Evolutionary conservation across 2,329 filamentous ascomycete species (phyloP).

Genomic region (Fusarium sp.): DNA sequence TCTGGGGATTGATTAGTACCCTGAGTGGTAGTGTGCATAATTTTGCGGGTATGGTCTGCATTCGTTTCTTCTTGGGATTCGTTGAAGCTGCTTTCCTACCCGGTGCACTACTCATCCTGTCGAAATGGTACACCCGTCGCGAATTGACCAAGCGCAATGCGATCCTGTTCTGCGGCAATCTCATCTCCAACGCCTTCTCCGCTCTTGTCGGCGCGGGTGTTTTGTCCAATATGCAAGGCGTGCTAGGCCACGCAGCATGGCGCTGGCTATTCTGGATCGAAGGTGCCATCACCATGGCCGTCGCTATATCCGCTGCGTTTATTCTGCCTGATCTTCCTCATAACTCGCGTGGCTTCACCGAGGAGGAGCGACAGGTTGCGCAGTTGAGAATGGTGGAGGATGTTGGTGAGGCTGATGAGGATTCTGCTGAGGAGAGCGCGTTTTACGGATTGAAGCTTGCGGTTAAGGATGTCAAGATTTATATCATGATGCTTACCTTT

Average conservation of each 20-base stretch:
- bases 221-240: slow-evolving; percentile 67
- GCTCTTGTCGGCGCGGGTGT: slow-evolving; percentile 69
- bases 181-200: slow-evolving; percentile 70
- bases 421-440: slow-evolving; percentile 60
- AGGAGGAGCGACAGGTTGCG: slow-evolving; percentile 67
- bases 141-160: slow-evolving; percentile 66
- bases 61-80: slow-evolving; percentile 70
- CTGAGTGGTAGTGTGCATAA: slow-evolving; percentile 63
- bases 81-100: slow-evolving; percentile 73
- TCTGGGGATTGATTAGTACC: slow-evolving; percentile 71
- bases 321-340: slow-evolving; percentile 66
- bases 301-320: slow-evolving; percentile 60
- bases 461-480: slow-evolving; percentile 70
- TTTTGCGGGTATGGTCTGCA: slow-evolving; percentile 65
- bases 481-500: slow-evolving; percentile 71
- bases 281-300: slow-evolving; percentile 61
- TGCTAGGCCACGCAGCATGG: slow-evolving; percentile 66
- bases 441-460: slow-evolving; percentile 68
- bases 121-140: slow-evolving; percentile 73
- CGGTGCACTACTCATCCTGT: slow-evolving; percentile 70
- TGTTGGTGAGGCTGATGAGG: slow-evolving; percentile 65
- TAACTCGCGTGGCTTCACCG: slow-evolving; percentile 67
- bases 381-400: slow-evolving; percentile 68
- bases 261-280: slow-evolving; percentile 72
- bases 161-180: slow-evolving; percentile 68